A percentile compares a stretch with the other conserved stretches of the same genome.
phyloP scores from a whole-genome alignment of 2,329 filamentous ascomycete genomes.

The Aplosporella prunicola region DNA sequence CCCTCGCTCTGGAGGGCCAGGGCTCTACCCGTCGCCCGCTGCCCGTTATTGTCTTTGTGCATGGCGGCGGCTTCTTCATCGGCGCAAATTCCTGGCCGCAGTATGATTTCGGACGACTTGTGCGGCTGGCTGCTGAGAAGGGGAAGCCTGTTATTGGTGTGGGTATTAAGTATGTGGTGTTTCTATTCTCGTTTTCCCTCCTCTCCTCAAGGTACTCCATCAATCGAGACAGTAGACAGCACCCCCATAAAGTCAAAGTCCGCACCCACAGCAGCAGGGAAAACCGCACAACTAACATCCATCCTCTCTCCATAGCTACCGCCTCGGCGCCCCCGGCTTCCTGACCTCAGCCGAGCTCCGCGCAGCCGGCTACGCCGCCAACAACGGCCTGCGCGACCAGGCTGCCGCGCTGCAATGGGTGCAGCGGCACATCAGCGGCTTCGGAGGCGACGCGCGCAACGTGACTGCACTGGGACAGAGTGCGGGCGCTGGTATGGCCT shows the following conservation, averaged over 20 bases:
- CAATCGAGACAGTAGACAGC: no score
- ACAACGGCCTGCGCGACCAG: conserved; percentile 28
- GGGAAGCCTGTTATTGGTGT: conserved; percentile 38
- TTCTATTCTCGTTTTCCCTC: conserved; percentile 35
- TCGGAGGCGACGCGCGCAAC: conserved; percentile 30
- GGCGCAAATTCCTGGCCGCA: conserved; percentile 46
- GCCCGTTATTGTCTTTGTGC: conserved; percentile 45
- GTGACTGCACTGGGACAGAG: conserved; percentile 38
- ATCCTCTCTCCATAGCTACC: conserved; percentile 17
- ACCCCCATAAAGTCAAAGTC: no score
- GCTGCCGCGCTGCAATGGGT: conserved; percentile 30
- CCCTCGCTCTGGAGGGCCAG: conserved; percentile 13
- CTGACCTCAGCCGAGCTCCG: conserved; percentile 41
- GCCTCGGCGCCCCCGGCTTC: conserved; percentile 23
- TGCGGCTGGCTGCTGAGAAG: conserved; percentile 35
- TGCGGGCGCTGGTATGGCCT: conserved; percentile 36
- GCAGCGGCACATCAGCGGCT: conserved; percentile 26
- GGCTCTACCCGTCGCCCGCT: conserved; percentile 25
- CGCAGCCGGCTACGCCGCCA: conserved; percentile 30
- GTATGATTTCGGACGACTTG: conserved; percentile 38
- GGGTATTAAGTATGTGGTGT: conserved; percentile 41
- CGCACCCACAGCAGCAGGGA: no score
- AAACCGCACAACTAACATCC: neutral
- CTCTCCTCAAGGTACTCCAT: conserved; percentile 7
- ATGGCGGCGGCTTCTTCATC: conserved; percentile 43